Base-by-base conservation (phyloP, 2,329 filamentous ascomycete species). In the Calonectria ilicicola region DNA sequence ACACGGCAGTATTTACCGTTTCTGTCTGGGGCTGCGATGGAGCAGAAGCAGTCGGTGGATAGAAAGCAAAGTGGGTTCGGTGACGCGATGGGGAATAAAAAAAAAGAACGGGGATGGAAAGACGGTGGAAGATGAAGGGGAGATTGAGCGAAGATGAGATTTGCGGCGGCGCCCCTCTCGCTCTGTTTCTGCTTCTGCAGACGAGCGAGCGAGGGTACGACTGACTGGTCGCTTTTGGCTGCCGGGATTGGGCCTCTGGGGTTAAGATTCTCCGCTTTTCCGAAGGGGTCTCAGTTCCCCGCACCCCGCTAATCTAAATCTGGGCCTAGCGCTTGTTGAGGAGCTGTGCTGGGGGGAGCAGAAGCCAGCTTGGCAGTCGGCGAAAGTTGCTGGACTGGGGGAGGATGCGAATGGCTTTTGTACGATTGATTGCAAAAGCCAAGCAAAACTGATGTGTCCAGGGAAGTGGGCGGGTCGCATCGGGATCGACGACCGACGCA, bases 221-320 rank as follows among this genome's bases (percentile, higher is more conserved):
- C 47, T 62, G 70, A 58, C 69, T 21, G n/a, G 32, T 58, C 23
- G 46, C 47, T 40, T 56, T 38, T 51, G 29, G 46, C 58, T 47
- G 42, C 44, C 44, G 19, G 62, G 53, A 63, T 40, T 72, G 69
- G 58, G 46, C 64, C 65, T 69, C 72, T 76, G 69, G 72, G 71
- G 72, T 67, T 72, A 76, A 71, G 74, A 71, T 75, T 66, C 73
- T 74, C 78, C 78, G 77, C 78, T 77, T 76, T 79, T 76, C 76
- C 75, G 77, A 79, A 65, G 76, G 67, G 72, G 72, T 76, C 76
- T 76, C 69, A 71, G 74, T 77, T 77, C 78, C 78, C 78, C 78
- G 78, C 78, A 80, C 72, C 67, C 38, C 72, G 72, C 78, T 80
- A 80, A 76, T 67, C 72, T 70, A 42, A 64, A 62, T 72, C 65